Conservation (phyloP, 139 green algal genomes). For the Raphidocelis subcapitata region DNA sequence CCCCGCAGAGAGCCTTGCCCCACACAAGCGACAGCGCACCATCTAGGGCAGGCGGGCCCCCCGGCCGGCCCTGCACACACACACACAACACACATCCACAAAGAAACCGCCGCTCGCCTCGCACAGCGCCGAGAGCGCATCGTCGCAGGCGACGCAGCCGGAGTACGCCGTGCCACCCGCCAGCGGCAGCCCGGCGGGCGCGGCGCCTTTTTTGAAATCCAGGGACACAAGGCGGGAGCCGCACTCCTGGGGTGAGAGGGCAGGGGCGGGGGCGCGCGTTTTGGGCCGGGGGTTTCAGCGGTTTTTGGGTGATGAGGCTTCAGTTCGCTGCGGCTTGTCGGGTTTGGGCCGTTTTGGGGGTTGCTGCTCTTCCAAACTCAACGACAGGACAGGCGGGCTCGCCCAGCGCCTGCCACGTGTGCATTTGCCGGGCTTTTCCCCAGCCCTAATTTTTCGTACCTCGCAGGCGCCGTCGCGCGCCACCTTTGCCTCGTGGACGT, state of each 20-base stretch:
- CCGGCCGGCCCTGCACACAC: not conserved
- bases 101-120: conserved; percentile 19
- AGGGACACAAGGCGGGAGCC: conserved; percentile 44
- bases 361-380: not conserved
- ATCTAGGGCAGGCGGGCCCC: too few species aligned
- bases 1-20: not conserved
- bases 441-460: conserved; percentile 23
- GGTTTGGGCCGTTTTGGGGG: not conserved
- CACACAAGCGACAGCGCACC: too few species aligned
- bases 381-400: not conserved
- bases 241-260: conserved; percentile 34
- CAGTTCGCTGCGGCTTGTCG: not conserved
- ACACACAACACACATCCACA: not conserved
- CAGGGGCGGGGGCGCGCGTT: not conserved
- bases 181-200: conserved; percentile 12
- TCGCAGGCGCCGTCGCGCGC: conserved; percentile 50
- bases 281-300: not conserved
- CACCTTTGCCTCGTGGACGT: conserved; percentile 66
- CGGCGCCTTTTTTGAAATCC: conserved; percentile 59
- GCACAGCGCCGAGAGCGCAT: conserved; percentile 52
- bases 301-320: not conserved
- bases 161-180: conserved; percentile 24
- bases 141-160: conserved; percentile 72
- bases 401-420: not conserved
- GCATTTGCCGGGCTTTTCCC: not conserved